phyloP scores from a whole-genome alignment of 352 stramenopile species.

The Phytophthora pini region DNA sequence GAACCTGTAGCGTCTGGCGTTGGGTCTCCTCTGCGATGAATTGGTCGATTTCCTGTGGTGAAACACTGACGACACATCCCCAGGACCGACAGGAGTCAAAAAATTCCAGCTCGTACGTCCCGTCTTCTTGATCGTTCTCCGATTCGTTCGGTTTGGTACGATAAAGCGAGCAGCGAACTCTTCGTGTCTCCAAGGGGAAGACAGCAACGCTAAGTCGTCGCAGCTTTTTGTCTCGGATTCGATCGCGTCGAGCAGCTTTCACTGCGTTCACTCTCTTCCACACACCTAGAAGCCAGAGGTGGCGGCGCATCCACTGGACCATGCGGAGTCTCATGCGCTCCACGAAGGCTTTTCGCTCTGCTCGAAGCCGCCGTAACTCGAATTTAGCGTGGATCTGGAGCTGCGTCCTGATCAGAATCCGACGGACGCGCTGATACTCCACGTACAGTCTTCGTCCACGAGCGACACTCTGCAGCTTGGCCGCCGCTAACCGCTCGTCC shows the following conservation, averaged over 20 bases:
- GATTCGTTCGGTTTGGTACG: background rate
- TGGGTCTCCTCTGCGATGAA: slow-evolving; percentile 26
- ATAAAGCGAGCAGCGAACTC: slow-evolving; percentile 52
- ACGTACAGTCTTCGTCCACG: slow-evolving; percentile 30
- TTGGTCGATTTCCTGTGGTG: slow-evolving; percentile 16
- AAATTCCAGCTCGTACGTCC: slow-evolving; percentile 39
- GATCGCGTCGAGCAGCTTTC: slow-evolving; percentile 47
- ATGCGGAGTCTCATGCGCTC: slow-evolving; percentile 56
- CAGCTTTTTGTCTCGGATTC: slow-evolving; percentile 53
- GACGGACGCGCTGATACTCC: slow-evolving; percentile 28
- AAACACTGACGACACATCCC: slow-evolving; percentile 16
- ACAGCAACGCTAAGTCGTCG: slow-evolving; percentile 37
- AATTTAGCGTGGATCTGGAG: slow-evolving; percentile 42
- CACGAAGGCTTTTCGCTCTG: slow-evolving; percentile 35
- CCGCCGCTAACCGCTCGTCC: slow-evolving; percentile 47
- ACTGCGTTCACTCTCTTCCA: slow-evolving; percentile 61
- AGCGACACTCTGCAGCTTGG: slow-evolving; percentile 52
- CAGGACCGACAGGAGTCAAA: slow-evolving; percentile 24
- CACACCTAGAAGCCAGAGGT: slow-evolving; percentile 45
- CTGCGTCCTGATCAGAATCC: slow-evolving; percentile 19
- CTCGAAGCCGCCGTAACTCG: slow-evolving; percentile 45
- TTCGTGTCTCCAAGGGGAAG: slow-evolving; percentile 40
- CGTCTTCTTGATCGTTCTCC: background rate
- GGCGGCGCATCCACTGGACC: slow-evolving; percentile 54
- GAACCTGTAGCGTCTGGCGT: slow-evolving; percentile 14